Conservation (phyloP, 2,329 filamentous ascomycete genomes). For the Plectosphaerella plurivora region DNA sequence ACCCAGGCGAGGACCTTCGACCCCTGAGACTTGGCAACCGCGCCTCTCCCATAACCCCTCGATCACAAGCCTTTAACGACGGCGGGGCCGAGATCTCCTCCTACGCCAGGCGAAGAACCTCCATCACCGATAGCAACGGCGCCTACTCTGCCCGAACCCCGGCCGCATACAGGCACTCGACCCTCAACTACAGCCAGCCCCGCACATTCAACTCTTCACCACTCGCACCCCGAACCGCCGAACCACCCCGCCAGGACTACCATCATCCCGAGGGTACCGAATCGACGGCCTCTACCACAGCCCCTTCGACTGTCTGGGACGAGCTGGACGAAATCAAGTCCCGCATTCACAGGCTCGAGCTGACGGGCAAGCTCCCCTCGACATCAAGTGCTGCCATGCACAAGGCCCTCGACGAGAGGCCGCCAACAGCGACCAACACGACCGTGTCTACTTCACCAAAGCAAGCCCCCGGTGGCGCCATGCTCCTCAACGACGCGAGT, state of each 20-base stretch:
- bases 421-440: constrained; percentile 85
- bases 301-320: constrained; percentile 94
- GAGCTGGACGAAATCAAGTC: constrained; percentile 95
- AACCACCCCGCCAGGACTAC: constrained; percentile 28
- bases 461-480: constrained; percentile 50
- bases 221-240: constrained; percentile 42
- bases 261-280: constrained; percentile 63
- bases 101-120: constrained; percentile 32
- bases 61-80: constrained; percentile 44
- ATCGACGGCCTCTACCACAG: constrained; percentile 82
- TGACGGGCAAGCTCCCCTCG: constrained; percentile 81
- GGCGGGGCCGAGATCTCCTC: constrained; percentile 15
- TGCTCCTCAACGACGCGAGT: constrained; percentile 29
- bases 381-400: constrained; percentile 79
- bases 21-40: constrained; percentile 25
- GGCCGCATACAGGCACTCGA: constrained; percentile 30
- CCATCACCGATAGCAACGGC: constrained; percentile 42
- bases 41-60: constrained; percentile 44
- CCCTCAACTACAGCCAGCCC: constrained; percentile 31
- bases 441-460: constrained; percentile 89
- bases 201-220: constrained; percentile 57
- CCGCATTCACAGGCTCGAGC: constrained; percentile 81
- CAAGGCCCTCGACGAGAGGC: constrained; percentile 71
- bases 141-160: constrained; percentile 18
- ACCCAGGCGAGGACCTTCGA: constrained; percentile 30